Evolutionary conservation across 225 moss, liverwort and hornwort species (phyloP).

Genomic region (Pseudoscleropodium purum): DNA sequence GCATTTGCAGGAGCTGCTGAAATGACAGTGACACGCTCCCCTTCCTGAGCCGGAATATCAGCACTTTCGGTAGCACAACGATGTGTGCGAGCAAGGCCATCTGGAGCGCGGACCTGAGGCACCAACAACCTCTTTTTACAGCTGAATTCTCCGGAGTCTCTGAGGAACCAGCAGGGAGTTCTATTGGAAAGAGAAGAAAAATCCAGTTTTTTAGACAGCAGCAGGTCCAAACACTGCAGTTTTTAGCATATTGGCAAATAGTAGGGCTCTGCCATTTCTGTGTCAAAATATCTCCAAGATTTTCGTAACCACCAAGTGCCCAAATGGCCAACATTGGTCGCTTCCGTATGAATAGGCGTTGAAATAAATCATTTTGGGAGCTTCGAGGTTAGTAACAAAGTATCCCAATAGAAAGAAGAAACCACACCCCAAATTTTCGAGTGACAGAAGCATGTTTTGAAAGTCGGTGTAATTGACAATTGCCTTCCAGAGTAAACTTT

Average conservation of each 20-base stretch:
- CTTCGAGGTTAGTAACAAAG: background rate
- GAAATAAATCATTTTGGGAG: background rate
- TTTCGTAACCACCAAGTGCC: background rate
- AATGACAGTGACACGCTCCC: slow-evolving; percentile 77
- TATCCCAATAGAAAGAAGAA: background rate
- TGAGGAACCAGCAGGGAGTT: background rate
- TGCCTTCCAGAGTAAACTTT: background rate
- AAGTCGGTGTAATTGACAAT: background rate
- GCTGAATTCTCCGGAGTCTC: background rate
- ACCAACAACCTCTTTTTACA: background rate
- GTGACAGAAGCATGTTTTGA: background rate
- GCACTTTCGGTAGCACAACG: slow-evolving; percentile 83
- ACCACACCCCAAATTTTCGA: background rate
- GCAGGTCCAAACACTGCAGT: background rate
- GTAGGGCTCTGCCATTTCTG: background rate
- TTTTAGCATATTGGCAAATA: background rate
- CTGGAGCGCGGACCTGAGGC: slow-evolving; percentile 76
- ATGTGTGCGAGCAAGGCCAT: slow-evolving; percentile 83
- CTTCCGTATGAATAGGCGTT: background rate
- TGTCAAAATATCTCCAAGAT: background rate
- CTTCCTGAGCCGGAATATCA: slow-evolving; percentile 87
- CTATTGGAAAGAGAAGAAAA: background rate
- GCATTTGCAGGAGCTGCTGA: slow-evolving; percentile 67
- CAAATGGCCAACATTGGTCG: background rate
- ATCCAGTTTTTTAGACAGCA: background rate